Base-by-base conservation (phyloP, 2,329 filamentous ascomycete genomes). In the Aspergillus ochraceus region DNA sequence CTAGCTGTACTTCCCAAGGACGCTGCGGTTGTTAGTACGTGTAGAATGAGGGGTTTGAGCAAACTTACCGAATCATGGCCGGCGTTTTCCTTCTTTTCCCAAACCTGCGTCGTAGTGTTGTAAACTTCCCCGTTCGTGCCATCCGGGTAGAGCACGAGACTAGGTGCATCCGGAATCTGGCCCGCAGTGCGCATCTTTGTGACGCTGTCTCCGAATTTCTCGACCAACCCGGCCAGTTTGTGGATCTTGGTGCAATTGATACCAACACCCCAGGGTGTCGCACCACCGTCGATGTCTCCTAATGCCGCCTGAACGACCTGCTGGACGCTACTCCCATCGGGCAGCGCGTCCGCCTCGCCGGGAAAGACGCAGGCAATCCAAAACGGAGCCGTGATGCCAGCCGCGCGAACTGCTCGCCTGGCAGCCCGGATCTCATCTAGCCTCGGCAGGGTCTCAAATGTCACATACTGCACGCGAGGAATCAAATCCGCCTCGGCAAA, bases 61-160 rank as follows among this genome's bases (percentile, higher is more conserved):
- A 10, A 26, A 45, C 11, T 4, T 46, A 70, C 68, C 32, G 49
- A 55, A 56, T 66, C 64, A 47, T 11, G 12, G 12, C 24, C 26
- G 56, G 11, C 64, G 47, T 57, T 61, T 60, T 68, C 66, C 58
- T 46, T 60, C 59, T 68, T 73, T 62, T 71, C 83, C 88, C 88
- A 90, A 55, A 74, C 76, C 67, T 88, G 84, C 6, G 85, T 87
- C 0, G 73, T 75, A 1, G 87, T 88, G 70, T 90, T 85, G 73
- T 90, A 90, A 0, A 87, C 81, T 72, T 89, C 85, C 0, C 86
- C 86, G 51, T 86, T 87, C 1, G 88, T 89, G 0, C 88, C 88
- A 70, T 90, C 88, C 0, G 88, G 88, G 70, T 90, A 90, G 19
- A 90, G 66, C 4, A 90, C 83, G 55, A 90, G 71, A 20, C 77